phyloP scores from a whole-genome alignment of 2,329 filamentous ascomycete species.

The Ophiocordyceps australis region DNA sequence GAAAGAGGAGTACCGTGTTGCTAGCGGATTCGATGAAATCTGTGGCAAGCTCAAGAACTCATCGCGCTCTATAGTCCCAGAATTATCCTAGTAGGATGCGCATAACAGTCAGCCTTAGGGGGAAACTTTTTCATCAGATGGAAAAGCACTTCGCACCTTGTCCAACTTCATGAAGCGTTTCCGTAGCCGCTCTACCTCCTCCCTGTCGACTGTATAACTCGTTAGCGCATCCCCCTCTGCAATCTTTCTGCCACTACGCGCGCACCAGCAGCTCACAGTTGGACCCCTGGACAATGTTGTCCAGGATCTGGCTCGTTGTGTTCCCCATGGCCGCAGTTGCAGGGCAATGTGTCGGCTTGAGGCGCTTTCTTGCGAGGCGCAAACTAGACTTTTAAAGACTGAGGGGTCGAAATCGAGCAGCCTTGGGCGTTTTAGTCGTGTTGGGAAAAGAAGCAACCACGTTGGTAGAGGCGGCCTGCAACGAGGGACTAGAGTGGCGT shows the following conservation, averaged over 20 bases:
- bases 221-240: constrained; percentile 1
- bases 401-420: too few species aligned
- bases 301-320: constrained; percentile 58
- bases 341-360: too few species aligned
- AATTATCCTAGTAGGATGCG: constrained; percentile 55
- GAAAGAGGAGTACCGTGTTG: constrained; percentile 51
- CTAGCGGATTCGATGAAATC: constrained; percentile 93
- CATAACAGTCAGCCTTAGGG: constrained; percentile 1
- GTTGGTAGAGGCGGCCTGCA: too few species aligned
- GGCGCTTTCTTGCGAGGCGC: too few species aligned
- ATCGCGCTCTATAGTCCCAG: constrained; percentile 93
- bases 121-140: too few species aligned
- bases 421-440: too few species aligned
- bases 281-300: constrained; percentile 88
- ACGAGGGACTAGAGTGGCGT: too few species aligned
- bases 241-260: constrained; percentile 1
- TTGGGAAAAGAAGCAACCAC: too few species aligned
- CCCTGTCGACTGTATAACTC: constrained; percentile 59
- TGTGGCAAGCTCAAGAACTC: constrained; percentile 95
- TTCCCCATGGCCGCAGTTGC: constrained; percentile 37
- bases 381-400: too few species aligned
- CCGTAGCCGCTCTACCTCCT: constrained; percentile 86
- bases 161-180: constrained; percentile 99
- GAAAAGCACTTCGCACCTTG: constrained; percentile 43
- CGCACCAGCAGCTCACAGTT: constrained; percentile 51